Conservation (phyloP, 2,329 filamentous ascomycete genomes). For the Bipolaris gigantea region DNA sequence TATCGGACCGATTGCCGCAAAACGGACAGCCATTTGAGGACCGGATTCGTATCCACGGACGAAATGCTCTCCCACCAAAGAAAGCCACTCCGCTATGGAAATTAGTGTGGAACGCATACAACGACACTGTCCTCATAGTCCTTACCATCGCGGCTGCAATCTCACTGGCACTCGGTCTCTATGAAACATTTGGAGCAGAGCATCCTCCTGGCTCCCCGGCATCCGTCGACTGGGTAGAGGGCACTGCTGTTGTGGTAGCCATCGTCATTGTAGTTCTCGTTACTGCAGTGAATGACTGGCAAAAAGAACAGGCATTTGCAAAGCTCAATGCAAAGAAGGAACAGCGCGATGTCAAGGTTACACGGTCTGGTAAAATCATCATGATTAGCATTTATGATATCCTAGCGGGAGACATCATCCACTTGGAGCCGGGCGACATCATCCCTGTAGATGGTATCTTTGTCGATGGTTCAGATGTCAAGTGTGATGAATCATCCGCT, state of each 20-base stretch:
- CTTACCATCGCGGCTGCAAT: conserved; percentile 69
- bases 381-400: conserved; percentile 63
- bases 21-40: conserved; percentile 52
- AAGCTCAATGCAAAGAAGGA: conserved; percentile 43
- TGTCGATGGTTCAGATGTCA: conserved; percentile 64
- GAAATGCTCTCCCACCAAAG: conserved; percentile 65
- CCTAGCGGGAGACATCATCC: conserved; percentile 69
- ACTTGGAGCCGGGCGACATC: conserved; percentile 69
- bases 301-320: conserved; percentile 43
- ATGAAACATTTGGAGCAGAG: conserved; percentile 61
- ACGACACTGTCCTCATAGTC: conserved; percentile 73
- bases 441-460: conserved; percentile 71
- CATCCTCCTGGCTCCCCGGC: conserved; percentile 48
- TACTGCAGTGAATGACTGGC: conserved; percentile 43
- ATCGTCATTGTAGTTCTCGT: conserved; percentile 45
- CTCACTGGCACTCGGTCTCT: conserved; percentile 70
- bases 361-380: conserved; percentile 66
- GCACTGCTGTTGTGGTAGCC: conserved; percentile 43
- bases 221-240: conserved; percentile 47
- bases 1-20: conserved; percentile 16
- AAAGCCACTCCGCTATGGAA: conserved; percentile 63
- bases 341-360: conserved; percentile 43
- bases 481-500: conserved; percentile 72
- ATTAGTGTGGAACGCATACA: conserved; percentile 70
- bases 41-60: conserved; percentile 61